Evolutionary conservation across 306 rosid genomes (phyloP), one percentile per base, ranked within the genome.

Genomic region (Rosa lucieae): DNA sequence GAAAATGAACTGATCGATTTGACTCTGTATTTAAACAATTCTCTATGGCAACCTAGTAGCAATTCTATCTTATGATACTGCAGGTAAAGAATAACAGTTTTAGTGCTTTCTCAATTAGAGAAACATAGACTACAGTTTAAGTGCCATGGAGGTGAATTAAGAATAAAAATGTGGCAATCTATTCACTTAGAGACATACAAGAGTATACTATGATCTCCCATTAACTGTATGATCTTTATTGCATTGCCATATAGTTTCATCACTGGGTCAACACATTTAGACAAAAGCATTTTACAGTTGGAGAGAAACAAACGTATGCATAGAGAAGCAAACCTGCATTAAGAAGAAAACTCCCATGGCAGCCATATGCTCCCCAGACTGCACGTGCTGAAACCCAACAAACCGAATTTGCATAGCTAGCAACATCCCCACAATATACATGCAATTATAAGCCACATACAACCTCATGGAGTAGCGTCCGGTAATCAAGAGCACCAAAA

Each of bases 351-450:
- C 98, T 1, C 99, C 99, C 99, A 96, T 90, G 14, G 99, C 94
- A 65, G 92, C 99, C 99, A 96, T 96, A 79, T 96, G 99, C 86
- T 96, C 99, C 70, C 99, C 99, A 21, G 99, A 96, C 81, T 96
- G 99, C 12, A 96, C 99, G 79, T 96, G 99, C 82, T 96, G 99
- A 84, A 96, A 96, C 37, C 99, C 99, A 67, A 96, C 99, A 15
- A 96, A 96, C 47, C 99, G 94, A 84, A 96, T 96, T 85, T 96
- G 99, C 99, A 96, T 96, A 23, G 98, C 99, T 5, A 95, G 92
- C 89, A 96, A 69, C 99, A 96, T 96, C 42, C 99, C 99, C 84
- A 96, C 10, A 65, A 95, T 84, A 84, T 95, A 95, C 93, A 92
- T 90, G 71, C 92, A 91, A 82, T 96, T 96, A 66, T 96, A 96